Percentiles rank a stretch among this genome's conserved stretches.
Conservation (phyloP, 2,329 filamentous ascomycete species). For the Talaromyces sp. region DNA sequence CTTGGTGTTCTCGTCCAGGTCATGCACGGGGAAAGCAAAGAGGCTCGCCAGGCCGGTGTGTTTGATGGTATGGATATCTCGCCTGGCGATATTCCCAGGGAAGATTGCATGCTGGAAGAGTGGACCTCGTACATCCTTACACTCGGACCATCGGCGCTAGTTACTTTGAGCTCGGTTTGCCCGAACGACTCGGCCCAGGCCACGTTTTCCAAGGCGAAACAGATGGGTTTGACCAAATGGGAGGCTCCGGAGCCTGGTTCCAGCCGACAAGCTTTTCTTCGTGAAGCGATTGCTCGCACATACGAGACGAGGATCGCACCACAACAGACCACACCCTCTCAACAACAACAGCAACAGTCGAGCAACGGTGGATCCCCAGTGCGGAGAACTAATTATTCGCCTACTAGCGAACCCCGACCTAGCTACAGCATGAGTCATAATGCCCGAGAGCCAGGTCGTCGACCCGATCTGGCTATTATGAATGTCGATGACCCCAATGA, state of each 20-base stretch:
- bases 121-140: constrained; percentile 58
- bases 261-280: constrained; percentile 53
- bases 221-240: constrained; percentile 55
- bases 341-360: neutral
- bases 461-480: neutral
- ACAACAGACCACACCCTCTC: neutral
- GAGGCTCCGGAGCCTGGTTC: constrained; percentile 39
- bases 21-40: constrained; percentile 48
- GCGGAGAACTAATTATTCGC: neutral
- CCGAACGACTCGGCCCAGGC: constrained; percentile 32
- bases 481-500: neutral
- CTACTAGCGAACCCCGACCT: neutral
- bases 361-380: constrained; percentile 10
- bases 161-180: constrained; percentile 44
- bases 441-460: neutral
- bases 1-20: constrained; percentile 50
- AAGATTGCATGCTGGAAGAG: constrained; percentile 54
- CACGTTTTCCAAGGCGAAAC: constrained; percentile 48
- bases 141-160: constrained; percentile 51
- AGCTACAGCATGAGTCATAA: neutral
- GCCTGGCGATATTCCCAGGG: constrained; percentile 31
- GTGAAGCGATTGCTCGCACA: constrained; percentile 54
- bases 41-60: constrained; percentile 51
- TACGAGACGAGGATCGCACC: constrained; percentile 44
- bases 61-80: constrained; percentile 51